Percentiles rank a stretch among this genome's conserved stretches.
Conservation (phyloP, 345 rosid genomes). For the Acer campestre region DNA sequence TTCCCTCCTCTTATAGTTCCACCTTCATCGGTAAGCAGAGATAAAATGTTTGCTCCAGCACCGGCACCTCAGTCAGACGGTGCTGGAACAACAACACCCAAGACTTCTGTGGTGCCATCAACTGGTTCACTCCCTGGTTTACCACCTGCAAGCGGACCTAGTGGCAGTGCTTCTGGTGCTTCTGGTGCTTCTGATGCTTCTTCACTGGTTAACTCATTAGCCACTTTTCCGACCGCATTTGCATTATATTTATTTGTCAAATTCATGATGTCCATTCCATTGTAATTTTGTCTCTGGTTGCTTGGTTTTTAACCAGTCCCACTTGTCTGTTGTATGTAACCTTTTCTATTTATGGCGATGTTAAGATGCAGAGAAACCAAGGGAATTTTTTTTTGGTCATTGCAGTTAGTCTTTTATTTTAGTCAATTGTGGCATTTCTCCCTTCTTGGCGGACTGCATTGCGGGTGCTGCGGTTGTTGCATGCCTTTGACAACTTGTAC, state of each 20-base stretch:
- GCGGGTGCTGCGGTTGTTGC: not conserved
- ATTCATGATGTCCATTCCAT: slow-evolving; percentile 28
- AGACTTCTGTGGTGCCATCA: slow-evolving; percentile 48
- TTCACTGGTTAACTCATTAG: slow-evolving; percentile 32
- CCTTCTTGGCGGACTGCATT: not conserved
- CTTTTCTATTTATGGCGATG: slow-evolving; percentile 9
- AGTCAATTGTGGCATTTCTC: not conserved
- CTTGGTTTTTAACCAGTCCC: slow-evolving; percentile 17
- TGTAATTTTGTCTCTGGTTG: slow-evolving; percentile 33
- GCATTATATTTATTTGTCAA: slow-evolving; percentile 29
- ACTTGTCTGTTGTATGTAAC: slow-evolving; percentile 24
- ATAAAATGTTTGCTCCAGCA: slow-evolving; percentile 58
- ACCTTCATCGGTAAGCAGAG: slow-evolving; percentile 62
- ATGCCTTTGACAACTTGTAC: no score
- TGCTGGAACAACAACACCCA: slow-evolving; percentile 42
- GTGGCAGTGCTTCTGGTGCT: slow-evolving; percentile 45
- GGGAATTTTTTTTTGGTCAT: not conserved
- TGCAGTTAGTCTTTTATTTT: not conserved
- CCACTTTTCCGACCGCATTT: slow-evolving; percentile 23
- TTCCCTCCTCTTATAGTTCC: slow-evolving; percentile 76
- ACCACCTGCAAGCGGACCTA: slow-evolving; percentile 57
- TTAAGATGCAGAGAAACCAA: not conserved
- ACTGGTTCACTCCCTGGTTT: slow-evolving; percentile 62
- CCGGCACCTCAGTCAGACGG: slow-evolving; percentile 55
- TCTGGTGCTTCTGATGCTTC: slow-evolving; percentile 27